These are phyloP conservation scores for Akanthomyces dipterigenus DNA, from an alignment of 2,329 filamentous ascomycete genomes.

Conservation along the genomic window DNA sequence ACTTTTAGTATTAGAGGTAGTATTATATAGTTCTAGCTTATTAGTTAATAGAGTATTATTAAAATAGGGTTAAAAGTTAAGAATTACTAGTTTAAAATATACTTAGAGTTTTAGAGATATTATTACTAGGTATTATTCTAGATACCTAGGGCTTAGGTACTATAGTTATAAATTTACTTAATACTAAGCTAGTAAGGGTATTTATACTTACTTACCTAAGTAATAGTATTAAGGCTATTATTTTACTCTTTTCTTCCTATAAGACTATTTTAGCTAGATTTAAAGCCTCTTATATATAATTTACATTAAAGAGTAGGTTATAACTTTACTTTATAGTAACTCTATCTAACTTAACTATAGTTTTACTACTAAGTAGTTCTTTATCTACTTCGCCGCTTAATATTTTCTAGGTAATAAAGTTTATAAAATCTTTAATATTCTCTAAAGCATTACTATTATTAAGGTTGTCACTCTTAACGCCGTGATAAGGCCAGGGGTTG, in stretches of 20 bases:
- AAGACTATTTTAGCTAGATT: not conserved
- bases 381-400: not conserved
- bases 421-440: not conserved
- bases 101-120: not conserved
- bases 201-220: not conserved
- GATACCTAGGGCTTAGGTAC: not conserved
- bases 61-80: not conserved
- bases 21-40: not conserved
- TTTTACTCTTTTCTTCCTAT: no score
- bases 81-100: not conserved
- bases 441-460: not conserved
- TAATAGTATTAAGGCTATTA: no score
- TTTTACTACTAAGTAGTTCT: no score
- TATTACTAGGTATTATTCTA: not conserved
- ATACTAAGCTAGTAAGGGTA: not conserved
- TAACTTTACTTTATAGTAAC: not conserved
- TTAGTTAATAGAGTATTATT: not conserved
- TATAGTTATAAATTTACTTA: not conserved
- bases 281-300: not conserved
- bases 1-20: not conserved
- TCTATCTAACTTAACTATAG: not conserved
- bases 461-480: constrained; percentile 15
- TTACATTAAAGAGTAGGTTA: no score
- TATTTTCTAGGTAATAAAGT: not conserved
- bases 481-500: constrained; percentile 29